Percentiles rank a stretch among this genome's conserved stretches.
Conservation (phyloP, 768 basidiomycete genomes). For the Agrocybe praecox region DNA sequence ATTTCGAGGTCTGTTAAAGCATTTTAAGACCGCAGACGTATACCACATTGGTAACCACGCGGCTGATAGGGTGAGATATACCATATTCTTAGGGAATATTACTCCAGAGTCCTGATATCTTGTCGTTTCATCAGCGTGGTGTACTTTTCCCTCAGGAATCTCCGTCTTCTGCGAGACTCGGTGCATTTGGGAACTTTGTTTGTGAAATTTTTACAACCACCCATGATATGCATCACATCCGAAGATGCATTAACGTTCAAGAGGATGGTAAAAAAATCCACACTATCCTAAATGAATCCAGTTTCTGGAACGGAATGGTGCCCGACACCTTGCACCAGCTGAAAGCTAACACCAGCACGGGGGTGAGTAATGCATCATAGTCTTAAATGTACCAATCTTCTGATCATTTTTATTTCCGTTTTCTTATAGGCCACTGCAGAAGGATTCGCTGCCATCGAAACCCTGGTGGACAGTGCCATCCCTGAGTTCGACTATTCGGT, state of each 20-base stretch:
- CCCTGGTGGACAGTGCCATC: neutral
- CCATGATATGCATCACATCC: neutral
- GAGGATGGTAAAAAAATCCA: neutral
- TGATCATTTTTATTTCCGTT: neutral
- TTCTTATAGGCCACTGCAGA: neutral
- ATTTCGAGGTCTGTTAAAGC: neutral
- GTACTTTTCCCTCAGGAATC: neutral
- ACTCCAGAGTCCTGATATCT: neutral
- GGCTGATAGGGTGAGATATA: neutral
- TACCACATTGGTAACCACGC: neutral
- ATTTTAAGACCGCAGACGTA: neutral
- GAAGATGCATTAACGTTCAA: neutral
- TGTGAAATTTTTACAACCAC: neutral
- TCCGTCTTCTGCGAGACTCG: neutral
- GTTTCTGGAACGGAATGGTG: neutral
- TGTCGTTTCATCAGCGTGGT: neutral
- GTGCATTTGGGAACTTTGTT: neutral
- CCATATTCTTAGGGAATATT: neutral
- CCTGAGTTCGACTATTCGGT: neutral
- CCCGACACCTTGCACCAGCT: neutral
- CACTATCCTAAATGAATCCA: neutral
- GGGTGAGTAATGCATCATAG: neutral
- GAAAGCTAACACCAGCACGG: neutral
- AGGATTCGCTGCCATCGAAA: neutral
- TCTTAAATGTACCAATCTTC: too few species aligned